Evolutionary conservation across 176 grass and related monocot species (phyloP).

Genomic region (Oryza nivara): DNA sequence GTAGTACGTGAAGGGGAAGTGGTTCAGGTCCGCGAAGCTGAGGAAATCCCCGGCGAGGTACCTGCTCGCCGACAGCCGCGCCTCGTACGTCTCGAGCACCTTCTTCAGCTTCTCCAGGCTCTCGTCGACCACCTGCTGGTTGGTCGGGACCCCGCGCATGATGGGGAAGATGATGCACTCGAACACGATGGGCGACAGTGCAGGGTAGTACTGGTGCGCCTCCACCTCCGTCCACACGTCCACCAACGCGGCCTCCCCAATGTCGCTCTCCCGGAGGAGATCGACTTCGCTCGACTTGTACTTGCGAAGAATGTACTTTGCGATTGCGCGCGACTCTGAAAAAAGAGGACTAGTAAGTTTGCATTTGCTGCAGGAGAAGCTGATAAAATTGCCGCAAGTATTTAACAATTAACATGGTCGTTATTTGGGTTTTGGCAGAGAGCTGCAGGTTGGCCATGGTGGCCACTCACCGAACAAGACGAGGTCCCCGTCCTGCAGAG

Average conservation of each 20-base stretch:
- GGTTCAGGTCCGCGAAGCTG: constrained; percentile 40
- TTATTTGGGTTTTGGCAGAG: not conserved
- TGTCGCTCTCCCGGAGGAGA: not conserved
- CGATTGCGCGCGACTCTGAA: constrained; percentile 41
- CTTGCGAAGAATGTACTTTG: constrained; percentile 36
- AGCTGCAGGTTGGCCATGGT: not conserved
- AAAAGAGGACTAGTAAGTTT: not conserved
- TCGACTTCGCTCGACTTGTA: not conserved
- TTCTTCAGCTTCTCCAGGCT: constrained; percentile 18
- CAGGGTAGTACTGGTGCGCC: not conserved
- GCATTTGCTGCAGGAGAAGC: not conserved
- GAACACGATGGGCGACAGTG: constrained; percentile 12
- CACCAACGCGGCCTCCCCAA: constrained; percentile 23
- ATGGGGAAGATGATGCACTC: constrained; percentile 29
- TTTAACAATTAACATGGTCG: not conserved
- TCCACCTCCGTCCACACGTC: constrained; percentile 41
- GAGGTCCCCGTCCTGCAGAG: constrained; percentile 46
- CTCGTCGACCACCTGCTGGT: constrained; percentile 20
- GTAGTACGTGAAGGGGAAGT: constrained; percentile 12
- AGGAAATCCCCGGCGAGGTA: constrained; percentile 39
- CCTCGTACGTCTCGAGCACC: constrained; percentile 38
- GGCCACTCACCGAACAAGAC: constrained; percentile 23
- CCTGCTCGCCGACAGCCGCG: not conserved
- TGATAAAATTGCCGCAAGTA: not conserved
- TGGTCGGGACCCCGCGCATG: not conserved